A percentile compares a stretch with the other conserved stretches of the same genome.
phyloP scores from a whole-genome alignment of 1,139 yeast species.

The Spathaspora jeffriesii region DNA sequence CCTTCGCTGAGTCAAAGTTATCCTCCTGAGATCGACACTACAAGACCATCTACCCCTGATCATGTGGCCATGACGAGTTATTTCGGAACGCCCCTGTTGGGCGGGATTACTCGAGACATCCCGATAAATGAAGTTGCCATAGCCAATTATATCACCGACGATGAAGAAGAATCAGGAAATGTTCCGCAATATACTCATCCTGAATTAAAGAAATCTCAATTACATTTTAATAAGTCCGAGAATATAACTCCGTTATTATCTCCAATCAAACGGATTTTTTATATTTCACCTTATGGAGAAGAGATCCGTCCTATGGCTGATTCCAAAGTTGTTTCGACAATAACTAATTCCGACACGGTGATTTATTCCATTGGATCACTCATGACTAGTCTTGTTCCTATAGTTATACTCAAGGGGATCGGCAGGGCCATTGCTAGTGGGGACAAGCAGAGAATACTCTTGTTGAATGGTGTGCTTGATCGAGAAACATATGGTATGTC shows the following conservation, averaged over 20 bases:
- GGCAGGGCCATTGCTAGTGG: conserved; percentile 54
- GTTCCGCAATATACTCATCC: conserved; percentile 82
- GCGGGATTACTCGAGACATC: conserved; percentile 11
- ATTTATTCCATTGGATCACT: conserved; percentile 86
- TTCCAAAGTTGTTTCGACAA: conserved; percentile 55
- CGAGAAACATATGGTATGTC: conserved; percentile 74
- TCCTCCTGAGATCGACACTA: conserved; percentile 38
- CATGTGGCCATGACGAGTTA: conserved; percentile 14
- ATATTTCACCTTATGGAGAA: conserved; percentile 87
- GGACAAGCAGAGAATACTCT: conserved; percentile 48
- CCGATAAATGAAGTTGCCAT: conserved; percentile 18
- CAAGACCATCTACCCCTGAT: conserved; percentile 38
- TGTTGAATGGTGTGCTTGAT: conserved; percentile 73
- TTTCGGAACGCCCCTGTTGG: conserved; percentile 16
- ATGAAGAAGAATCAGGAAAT: conserved; percentile 47
- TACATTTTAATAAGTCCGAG: conserved; percentile 64
- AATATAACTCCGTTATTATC: conserved; percentile 63
- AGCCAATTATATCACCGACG: conserved; percentile 1
- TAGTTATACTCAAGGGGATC: conserved; percentile 70
- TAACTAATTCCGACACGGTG: conserved; percentile 55
- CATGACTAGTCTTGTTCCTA: conserved; percentile 84
- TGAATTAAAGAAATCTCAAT: conserved; percentile 69
- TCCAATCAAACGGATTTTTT: conserved; percentile 73
- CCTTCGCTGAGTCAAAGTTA: conserved; percentile 48
- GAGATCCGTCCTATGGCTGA: conserved; percentile 83